Base-by-base conservation (phyloP, 2,329 filamentous ascomycete species). In the Camillea tinctor region DNA sequence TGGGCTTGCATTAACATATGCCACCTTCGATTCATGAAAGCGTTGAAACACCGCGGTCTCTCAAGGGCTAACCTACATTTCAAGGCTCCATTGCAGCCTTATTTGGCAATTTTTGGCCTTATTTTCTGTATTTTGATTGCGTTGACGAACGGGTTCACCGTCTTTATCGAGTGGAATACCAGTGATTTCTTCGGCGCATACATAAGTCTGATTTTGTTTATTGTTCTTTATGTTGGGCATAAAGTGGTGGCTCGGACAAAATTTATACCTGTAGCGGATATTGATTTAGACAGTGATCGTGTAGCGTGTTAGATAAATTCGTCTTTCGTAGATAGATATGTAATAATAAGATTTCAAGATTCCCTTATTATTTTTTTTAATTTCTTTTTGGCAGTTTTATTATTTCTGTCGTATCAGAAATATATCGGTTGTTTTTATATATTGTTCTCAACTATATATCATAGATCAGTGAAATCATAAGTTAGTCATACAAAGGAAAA, bases 91-190 rank as follows among this genome's bases (percentile, higher is more conserved):
- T 75, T 84, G 60, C 86, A 90, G 74, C 88, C 88, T 0, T 90
- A 78, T 68, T 79, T 88, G 50, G 82, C 87, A 1, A 87, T 80
- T 74, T 89, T 88, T 67, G 88, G 88, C 1, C 77, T 90, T 3
- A 84, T 87, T 71, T 88, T 89, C 75, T 88, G 83, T 73, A 62
- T 83, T 2, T 72, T 90, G 54, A 87, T 91, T 62, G 80, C 87
- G 55, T 61, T 91, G 21, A 90, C 88, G 0, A 87, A 87, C 69
- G 89, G 88, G 3, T 91, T 91, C 74, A 86, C 85, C 9, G 81
- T 83, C 5, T 91, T 90, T 70, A 86, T 91, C 49, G 65, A 80
- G 7, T 91, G 88, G 84, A 79, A 76, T 67, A 82, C 81, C 5
- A 79, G 79, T 56, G 76, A 80, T 51, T 91, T 91, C 67, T 89